Evolutionary conservation across 1,284 basidiomycete genomes (phyloP).

Genomic region (Peniophora sp.): DNA sequence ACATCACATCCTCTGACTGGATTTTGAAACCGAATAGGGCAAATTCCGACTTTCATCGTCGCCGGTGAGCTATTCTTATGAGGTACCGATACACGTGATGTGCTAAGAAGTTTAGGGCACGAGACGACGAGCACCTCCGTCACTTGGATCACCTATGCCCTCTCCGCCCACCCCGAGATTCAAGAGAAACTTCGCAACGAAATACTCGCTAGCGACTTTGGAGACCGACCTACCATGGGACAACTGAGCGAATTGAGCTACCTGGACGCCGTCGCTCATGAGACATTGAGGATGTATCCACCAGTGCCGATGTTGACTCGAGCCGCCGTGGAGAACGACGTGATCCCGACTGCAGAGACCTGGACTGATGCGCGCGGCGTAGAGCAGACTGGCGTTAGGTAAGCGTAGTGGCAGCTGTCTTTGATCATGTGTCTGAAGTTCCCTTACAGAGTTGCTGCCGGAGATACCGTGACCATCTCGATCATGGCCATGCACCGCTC

Average conservation of each 20-base stretch:
- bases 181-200: slow-evolving; percentile 70
- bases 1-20: not conserved
- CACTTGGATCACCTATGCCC: slow-evolving; percentile 57
- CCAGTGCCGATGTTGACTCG: slow-evolving; percentile 54
- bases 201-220: slow-evolving; percentile 30
- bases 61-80: slow-evolving; percentile 49
- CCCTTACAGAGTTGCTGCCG: not conserved
- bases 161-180: slow-evolving; percentile 44
- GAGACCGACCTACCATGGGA: slow-evolving; percentile 38
- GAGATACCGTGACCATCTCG: slow-evolving; percentile 11
- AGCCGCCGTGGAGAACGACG: slow-evolving; percentile 41
- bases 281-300: slow-evolving; percentile 56
- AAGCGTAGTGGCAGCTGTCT: not conserved
- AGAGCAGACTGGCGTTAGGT: slow-evolving; percentile 12
- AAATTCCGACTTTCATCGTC: slow-evolving; percentile 50
- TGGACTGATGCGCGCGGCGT: slow-evolving; percentile 14
- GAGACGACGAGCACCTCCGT: slow-evolving; percentile 19
- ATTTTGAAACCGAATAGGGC: slow-evolving; percentile 28
- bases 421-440: not conserved
- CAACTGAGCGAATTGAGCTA: slow-evolving; percentile 49
- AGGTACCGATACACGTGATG: slow-evolving; percentile 49
- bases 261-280: slow-evolving; percentile 59
- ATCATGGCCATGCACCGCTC: slow-evolving; percentile 14
- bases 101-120: not conserved
- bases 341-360: slow-evolving; percentile 39